phyloP scores from a whole-genome alignment of 1,284 basidiomycete species.

The Pseudozyma tsukubaensis region DNA sequence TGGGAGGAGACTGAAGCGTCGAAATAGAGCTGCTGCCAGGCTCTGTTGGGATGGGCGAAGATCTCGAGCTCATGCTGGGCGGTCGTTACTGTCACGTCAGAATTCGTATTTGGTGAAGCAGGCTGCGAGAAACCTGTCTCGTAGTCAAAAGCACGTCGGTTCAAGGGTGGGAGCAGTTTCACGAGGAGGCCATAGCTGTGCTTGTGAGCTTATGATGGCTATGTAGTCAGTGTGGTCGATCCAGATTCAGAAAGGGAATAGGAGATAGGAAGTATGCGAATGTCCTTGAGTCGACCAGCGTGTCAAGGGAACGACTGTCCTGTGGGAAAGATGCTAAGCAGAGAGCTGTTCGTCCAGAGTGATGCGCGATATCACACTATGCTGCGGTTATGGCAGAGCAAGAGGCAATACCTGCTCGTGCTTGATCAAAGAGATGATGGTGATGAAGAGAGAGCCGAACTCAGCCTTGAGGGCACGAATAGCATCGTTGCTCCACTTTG shows the following conservation, averaged over 20 bases:
- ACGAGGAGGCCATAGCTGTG: not conserved
- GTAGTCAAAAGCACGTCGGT: not conserved
- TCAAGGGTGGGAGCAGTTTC: not conserved
- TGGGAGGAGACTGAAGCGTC: constrained; percentile 2
- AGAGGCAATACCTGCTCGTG: constrained; percentile 3
- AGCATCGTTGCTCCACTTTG: too few relatives aligned
- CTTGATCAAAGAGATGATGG: not conserved
- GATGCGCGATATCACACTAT: too few relatives aligned
- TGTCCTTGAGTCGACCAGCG: constrained; percentile 24
- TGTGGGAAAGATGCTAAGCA: not conserved
- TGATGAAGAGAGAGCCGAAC: too few relatives aligned
- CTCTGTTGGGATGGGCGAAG: constrained; percentile 10
- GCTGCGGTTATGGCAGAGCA: not conserved
- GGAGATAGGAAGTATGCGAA: constrained; percentile 2
- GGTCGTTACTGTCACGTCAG: not conserved
- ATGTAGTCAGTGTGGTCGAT: not conserved
- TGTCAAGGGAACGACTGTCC: constrained; percentile 5
- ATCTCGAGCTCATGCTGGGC: constrained; percentile 18
- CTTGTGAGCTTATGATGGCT: too few relatives aligned
- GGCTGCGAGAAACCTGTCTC: not conserved
- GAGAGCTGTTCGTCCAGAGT: not conserved
- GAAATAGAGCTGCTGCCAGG: constrained; percentile 20
- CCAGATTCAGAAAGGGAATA: not conserved
- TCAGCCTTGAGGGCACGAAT: too few relatives aligned
- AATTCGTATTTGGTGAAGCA: too few relatives aligned